phyloP scores from a whole-genome alignment of 345 rosid species.

The Salix exigua region DNA sequence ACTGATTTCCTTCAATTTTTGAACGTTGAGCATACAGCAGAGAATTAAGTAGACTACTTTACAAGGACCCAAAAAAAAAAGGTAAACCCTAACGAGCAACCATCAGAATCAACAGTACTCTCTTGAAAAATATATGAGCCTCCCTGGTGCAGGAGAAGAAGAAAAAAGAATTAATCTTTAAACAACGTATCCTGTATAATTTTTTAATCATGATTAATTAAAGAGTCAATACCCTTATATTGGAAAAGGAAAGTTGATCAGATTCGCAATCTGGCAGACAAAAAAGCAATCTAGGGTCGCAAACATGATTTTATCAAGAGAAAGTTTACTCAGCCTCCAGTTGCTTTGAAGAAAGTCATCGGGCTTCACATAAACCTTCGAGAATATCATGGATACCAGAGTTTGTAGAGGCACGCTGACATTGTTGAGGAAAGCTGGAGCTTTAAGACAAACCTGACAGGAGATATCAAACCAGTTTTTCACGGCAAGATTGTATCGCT shows the following conservation, averaged over 20 bases:
- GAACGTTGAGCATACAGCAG: not conserved
- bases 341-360: not conserved
- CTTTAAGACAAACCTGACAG: not conserved
- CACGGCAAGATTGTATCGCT: not conserved
- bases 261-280: not conserved
- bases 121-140: not conserved
- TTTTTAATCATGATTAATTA: not conserved
- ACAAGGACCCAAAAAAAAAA: too few relatives aligned
- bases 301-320: not conserved
- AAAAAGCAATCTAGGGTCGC: not conserved
- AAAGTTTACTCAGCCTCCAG: not conserved
- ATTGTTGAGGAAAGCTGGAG: not conserved
- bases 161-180: not conserved
- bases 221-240: not conserved
- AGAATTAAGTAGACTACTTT: too few relatives aligned
- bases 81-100: not conserved
- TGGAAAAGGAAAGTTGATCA: not conserved
- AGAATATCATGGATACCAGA: not conserved
- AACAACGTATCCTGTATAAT: not conserved
- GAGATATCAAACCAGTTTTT: not conserved
- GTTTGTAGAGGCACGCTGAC: not conserved
- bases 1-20: not conserved
- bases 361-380: not conserved
- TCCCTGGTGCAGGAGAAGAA: not conserved
- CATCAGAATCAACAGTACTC: not conserved